Percentiles rank a stretch among this genome's conserved stretches.
Conservation (phyloP, 805 yeast genomes). For the Vanderwaltozyma yarrowii region DNA sequence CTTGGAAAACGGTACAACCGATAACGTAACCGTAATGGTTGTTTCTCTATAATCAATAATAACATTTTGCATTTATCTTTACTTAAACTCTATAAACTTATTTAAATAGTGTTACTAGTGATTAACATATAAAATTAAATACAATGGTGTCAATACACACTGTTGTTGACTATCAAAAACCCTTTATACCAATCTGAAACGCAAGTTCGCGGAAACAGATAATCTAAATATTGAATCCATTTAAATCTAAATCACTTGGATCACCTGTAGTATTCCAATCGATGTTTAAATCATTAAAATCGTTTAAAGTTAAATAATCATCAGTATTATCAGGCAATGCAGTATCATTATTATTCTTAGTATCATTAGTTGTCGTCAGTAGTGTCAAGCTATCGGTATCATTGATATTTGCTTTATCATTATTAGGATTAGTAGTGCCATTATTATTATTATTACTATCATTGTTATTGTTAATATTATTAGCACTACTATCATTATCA, state of each 20-base stretch:
- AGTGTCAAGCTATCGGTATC: constrained; percentile 8
- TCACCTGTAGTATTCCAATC: constrained; percentile 27
- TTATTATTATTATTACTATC: not conserved
- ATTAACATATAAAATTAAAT: not conserved
- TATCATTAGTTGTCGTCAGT: no score
- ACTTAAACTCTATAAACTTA: not conserved
- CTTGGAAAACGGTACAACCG: constrained; percentile 69
- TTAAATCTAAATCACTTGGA: constrained; percentile 21
- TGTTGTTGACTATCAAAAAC: no score
- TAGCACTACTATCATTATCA: constrained; percentile 2
- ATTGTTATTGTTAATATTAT: constrained; percentile 3
- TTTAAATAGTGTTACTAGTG: not conserved
- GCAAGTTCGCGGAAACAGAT: no score
- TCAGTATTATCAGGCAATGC: constrained; percentile 15
- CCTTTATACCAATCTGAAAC: no score
- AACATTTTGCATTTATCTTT: not conserved
- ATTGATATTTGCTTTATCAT: not conserved
- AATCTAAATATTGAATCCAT: constrained; percentile 19
- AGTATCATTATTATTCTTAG: constrained; percentile 1
- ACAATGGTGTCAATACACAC: no score
- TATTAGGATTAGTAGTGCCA: no score
- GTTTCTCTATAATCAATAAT: constrained; percentile 30
- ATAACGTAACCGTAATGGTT: constrained; percentile 90
- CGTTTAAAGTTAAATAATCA: constrained; percentile 28
- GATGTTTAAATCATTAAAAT: constrained; percentile 27